Percentiles rank a stretch among this genome's conserved stretches.
phyloP scores from a whole-genome alignment of 2,329 filamentous ascomycete genomes.

The Elsinoe perseae region DNA sequence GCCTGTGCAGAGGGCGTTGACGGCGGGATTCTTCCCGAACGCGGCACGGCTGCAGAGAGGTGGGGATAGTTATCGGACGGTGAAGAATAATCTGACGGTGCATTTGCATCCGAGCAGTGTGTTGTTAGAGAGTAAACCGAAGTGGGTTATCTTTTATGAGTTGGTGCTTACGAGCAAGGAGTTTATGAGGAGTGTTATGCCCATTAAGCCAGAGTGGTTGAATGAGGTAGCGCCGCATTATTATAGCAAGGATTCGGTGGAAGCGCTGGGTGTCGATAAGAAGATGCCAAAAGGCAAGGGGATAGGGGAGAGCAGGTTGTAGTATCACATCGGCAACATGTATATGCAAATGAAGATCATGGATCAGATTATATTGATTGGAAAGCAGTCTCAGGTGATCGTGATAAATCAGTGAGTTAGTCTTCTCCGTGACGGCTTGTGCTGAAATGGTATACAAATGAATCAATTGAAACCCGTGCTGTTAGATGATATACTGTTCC shows the following conservation, averaged over 20 bases:
- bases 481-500: background rate
- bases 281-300: constrained; percentile 60
- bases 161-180: constrained; percentile 78
- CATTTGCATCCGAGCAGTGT: constrained; percentile 87
- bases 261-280: constrained; percentile 66
- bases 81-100: constrained; percentile 83
- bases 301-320: constrained; percentile 25
- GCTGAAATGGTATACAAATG: background rate
- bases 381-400: background rate
- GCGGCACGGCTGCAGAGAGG: constrained; percentile 74
- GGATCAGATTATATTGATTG: background rate
- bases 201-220: constrained; percentile 76
- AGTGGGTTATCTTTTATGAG: constrained; percentile 83
- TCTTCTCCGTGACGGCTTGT: background rate
- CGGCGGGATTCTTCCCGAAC: constrained; percentile 90
- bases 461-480: background rate
- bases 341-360: background rate
- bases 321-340: background rate
- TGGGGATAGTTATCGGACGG: constrained; percentile 80
- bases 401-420: background rate
- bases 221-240: constrained; percentile 88
- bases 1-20: constrained; percentile 80
- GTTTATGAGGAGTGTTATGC: constrained; percentile 84
- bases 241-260: constrained; percentile 84
- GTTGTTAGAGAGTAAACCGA: constrained; percentile 69